Percentiles rank a stretch among this genome's conserved stretches.
phyloP scores from a whole-genome alignment of 192 early-diverging fungal genomes.

The Podila epigama region DNA sequence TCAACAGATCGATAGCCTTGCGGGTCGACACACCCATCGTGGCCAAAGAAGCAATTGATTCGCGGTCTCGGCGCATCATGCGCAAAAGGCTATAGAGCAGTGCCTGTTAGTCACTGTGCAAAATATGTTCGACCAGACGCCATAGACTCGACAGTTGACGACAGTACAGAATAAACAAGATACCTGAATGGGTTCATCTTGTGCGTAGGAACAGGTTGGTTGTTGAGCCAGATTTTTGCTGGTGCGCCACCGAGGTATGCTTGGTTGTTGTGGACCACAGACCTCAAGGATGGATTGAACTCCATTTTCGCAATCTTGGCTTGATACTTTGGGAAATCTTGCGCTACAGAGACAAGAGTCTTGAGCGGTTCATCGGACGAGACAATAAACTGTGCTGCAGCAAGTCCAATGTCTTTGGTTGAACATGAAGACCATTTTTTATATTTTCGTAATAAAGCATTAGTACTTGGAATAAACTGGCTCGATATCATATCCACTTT shows the following conservation, averaged over 20 bases:
- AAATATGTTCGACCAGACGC: no score
- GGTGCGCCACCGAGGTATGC: slow-evolving; percentile 12
- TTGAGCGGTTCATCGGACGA: slow-evolving; percentile 65
- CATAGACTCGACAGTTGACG: no score
- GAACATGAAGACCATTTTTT: no score
- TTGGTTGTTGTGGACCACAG: slow-evolving; percentile 47
- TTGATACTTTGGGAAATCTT: slow-evolving; percentile 92
- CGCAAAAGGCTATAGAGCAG: slow-evolving; percentile 58
- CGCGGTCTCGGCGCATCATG: slow-evolving; percentile 61
- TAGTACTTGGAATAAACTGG: no score
- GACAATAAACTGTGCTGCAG: slow-evolving; percentile 78
- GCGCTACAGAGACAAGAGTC: slow-evolving; percentile 71
- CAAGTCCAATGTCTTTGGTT: slow-evolving; percentile 63
- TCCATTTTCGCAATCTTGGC: slow-evolving; percentile 69
- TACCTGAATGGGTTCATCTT: slow-evolving; percentile 74
- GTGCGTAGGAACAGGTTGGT: slow-evolving; percentile 57
- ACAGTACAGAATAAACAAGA: slow-evolving; percentile 4
- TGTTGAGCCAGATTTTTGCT: slow-evolving; percentile 71
- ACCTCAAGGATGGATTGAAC: slow-evolving; percentile 54
- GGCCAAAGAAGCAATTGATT: slow-evolving; percentile 56
- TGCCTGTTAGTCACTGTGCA: no score
- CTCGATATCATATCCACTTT: no score
- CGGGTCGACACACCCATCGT: slow-evolving; percentile 47
- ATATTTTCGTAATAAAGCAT: neutral
- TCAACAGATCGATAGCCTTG: slow-evolving; percentile 53